These are phyloP conservation scores for Mycena floridula DNA, from an alignment of 768 basidiomycete genomes.

Conservation along the genomic window DNA sequence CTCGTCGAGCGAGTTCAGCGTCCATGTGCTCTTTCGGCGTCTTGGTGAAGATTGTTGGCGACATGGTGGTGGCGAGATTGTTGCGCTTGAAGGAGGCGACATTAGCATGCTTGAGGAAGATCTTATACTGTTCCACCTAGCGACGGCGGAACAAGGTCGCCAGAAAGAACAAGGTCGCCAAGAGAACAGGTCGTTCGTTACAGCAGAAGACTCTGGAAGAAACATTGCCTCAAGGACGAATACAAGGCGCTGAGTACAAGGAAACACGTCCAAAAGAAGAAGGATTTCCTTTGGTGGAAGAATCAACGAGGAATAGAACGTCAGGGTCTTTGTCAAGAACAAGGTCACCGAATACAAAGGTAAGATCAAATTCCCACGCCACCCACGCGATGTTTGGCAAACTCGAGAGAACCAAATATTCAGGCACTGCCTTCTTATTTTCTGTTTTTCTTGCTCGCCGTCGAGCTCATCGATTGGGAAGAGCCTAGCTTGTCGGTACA, in stretches of 20 bases:
- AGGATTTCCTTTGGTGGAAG: background rate
- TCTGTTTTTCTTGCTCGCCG: no score
- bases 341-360: background rate
- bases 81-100: background rate
- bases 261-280: background rate
- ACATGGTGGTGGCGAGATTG: background rate
- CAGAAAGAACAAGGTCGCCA: no score
- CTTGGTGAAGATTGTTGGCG: background rate
- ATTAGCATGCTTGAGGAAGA: background rate
- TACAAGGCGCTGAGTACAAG: background rate
- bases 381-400: background rate
- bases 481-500: background rate
- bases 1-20: background rate
- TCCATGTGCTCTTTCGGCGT: background rate
- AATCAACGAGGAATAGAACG: no score
- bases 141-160: background rate
- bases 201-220: background rate
- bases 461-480: no score
- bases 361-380: no score
- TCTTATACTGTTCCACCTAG: background rate
- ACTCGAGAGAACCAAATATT: background rate
- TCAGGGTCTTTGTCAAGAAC: no score
- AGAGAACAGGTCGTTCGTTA: no score
- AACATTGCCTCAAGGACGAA: background rate
- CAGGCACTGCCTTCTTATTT: no score